phyloP scores from a whole-genome alignment of 1,139 yeast species.

The Pichia sp. region DNA sequence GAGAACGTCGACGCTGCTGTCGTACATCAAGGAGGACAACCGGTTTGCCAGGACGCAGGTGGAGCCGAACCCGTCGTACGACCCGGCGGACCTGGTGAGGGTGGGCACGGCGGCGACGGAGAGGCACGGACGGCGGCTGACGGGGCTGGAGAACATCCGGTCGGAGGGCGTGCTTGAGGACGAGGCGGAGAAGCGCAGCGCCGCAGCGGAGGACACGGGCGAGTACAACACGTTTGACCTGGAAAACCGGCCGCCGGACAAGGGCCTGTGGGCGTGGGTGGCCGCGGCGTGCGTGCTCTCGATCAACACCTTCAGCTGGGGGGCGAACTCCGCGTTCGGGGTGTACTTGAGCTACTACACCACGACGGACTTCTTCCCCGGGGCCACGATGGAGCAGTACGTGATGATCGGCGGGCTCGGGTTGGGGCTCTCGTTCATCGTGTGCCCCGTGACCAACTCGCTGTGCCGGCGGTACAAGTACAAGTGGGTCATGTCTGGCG shows the following conservation, averaged over 20 bases:
- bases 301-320: constrained; percentile 59
- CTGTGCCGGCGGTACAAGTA: constrained; percentile 34
- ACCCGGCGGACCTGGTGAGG: constrained; percentile 6
- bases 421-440: constrained; percentile 53
- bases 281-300: constrained; percentile 51
- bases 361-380: constrained; percentile 45
- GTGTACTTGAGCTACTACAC: constrained; percentile 60
- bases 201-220: constrained; percentile 24
- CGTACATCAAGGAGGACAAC: constrained; percentile 31
- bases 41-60: constrained; percentile 20
- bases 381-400: constrained; percentile 55
- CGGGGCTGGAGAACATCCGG: neutral
- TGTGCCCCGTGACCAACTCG: constrained; percentile 50
- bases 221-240: constrained; percentile 33
- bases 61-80: constrained; percentile 19
- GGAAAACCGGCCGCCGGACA: constrained; percentile 53
- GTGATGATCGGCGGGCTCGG: constrained; percentile 69
- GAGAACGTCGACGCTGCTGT: constrained; percentile 23
- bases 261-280: constrained; percentile 66
- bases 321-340: constrained; percentile 66
- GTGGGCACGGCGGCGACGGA: constrained; percentile 10
- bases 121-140: neutral
- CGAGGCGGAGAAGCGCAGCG: neutral
- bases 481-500: constrained; percentile 41
- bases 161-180: neutral